These are phyloP conservation scores for Inga leiocalycina DNA, from an alignment of 306 rosid genomes.

Conservation along the genomic window DNA sequence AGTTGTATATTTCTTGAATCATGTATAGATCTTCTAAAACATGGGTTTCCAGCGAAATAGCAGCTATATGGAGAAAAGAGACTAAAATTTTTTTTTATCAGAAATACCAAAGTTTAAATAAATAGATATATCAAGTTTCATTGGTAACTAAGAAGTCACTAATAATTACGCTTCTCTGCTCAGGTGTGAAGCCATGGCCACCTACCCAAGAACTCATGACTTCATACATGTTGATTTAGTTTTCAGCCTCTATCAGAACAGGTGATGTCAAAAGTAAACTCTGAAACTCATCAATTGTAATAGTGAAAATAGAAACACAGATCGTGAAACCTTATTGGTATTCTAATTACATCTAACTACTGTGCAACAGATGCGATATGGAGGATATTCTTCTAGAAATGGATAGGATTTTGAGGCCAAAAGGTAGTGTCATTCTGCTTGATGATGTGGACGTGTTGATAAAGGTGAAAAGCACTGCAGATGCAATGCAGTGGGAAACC, in stretches of 20 bases:
- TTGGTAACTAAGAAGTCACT: conserved; percentile 20
- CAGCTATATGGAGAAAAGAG: neutral
- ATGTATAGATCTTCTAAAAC: neutral
- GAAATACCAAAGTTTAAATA: neutral
- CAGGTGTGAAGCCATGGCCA: conserved; percentile 99
- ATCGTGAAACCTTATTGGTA: neutral
- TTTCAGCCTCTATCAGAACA: conserved; percentile 45
- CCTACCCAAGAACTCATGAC: conserved; percentile 92
- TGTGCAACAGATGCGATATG: conserved; percentile 64
- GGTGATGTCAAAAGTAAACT: conserved; percentile 48
- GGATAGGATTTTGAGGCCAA: conserved; percentile 84
- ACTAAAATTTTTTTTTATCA: neutral
- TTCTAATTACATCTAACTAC: neutral
- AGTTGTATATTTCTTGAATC: neutral
- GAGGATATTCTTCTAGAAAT: conserved; percentile 82
- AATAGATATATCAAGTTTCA: neutral
- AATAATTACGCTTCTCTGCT: conserved; percentile 26
- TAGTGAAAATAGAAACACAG: conserved; percentile 14
- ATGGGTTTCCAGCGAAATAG: neutral
- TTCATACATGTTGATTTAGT: conserved; percentile 84
- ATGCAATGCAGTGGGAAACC: conserved; percentile 74
- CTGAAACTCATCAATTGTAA: neutral
- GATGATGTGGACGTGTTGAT: conserved; percentile 78
- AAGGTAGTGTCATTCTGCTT: conserved; percentile 72
- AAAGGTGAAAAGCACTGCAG: conserved; percentile 53